Evolutionary conservation across 75 land plant genomes (phyloP).

Genomic region (Gnetum montanum): DNA sequence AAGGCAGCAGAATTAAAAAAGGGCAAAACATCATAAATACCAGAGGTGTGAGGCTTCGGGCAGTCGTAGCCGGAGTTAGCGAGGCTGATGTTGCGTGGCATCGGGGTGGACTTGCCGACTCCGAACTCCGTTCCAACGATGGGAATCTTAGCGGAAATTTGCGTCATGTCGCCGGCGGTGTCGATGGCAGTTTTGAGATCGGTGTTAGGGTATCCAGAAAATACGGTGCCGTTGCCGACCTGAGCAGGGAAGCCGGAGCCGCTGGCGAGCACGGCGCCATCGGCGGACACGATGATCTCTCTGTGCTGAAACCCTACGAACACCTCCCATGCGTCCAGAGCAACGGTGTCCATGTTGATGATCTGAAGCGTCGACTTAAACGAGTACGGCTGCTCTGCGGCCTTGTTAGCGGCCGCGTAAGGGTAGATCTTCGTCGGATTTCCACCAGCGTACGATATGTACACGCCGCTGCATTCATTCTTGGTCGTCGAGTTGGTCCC

Average conservation of each 20-base stretch:
- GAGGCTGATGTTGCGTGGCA: constrained; percentile 60
- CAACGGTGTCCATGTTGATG: constrained; percentile 44
- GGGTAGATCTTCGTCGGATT: constrained; percentile 31
- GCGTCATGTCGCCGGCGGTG: constrained; percentile 62
- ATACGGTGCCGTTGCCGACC: constrained; percentile 44
- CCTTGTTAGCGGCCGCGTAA: constrained; percentile 25
- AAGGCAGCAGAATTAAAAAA: too few relatives aligned
- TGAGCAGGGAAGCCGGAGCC: constrained; percentile 44
- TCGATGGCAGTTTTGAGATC: constrained; percentile 65
- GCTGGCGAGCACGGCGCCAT: constrained; percentile 31
- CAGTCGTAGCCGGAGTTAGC: constrained; percentile 57
- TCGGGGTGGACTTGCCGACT: constrained; percentile 31
- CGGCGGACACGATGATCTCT: constrained; percentile 58
- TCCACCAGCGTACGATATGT: constrained; percentile 27
- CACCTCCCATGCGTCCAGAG: constrained; percentile 58
- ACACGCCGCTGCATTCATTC: constrained; percentile 41
- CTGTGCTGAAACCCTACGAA: constrained; percentile 53
- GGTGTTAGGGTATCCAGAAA: constrained; percentile 43
- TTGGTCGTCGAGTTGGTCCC: constrained; percentile 14
- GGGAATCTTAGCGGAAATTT: constrained; percentile 33
- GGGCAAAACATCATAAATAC: constrained; percentile 14
- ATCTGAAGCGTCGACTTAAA: constrained; percentile 44
- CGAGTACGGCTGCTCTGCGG: constrained; percentile 59
- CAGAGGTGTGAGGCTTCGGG: constrained; percentile 14
- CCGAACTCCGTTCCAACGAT: constrained; percentile 79